Evolutionary conservation across 75 land plant species (phyloP), one percentile per base, ranked within the genome.

Genomic region (Selaginella moellendorffii): DNA sequence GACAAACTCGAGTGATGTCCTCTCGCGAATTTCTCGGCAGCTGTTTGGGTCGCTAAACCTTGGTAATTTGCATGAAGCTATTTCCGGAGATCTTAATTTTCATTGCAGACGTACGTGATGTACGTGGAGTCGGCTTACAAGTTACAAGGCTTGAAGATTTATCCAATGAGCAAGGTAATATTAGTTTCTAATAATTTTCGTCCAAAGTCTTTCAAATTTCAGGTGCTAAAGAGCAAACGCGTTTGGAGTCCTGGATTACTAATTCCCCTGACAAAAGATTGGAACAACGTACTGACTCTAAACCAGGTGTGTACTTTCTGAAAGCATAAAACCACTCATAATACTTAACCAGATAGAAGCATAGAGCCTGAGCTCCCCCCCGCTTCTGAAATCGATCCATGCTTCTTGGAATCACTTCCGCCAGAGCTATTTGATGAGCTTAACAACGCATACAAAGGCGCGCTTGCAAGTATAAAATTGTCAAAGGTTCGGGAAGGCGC

Each of bases 121-220:
- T 91, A 27, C 73, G 97, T 27, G 97, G 97, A 31, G 53, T 88
- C 59, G 97, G 97, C 20, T 71, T 91, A 66, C 91, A 91, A 68
- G 78, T 91, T 30, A 74, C 84, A 24, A 87, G 59, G 75, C 96
- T 91, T 56, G 83, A 91, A 73, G 65, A 52, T 36, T 36, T 14
- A 36, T 36, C 46, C 46, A 36, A 36, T 36, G 46, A 36, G 46
- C 46, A 36, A 5, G 5, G 46, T 5, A 5, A 36, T 36, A 36
- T 36, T 5, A 5, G 14, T 5, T 5, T 5, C 46, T 36, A 36
- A 36, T 14, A 36, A 36, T 36, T 36, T 36, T 36, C 14, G 5
- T 5, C 14, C 14, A 5, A 5, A 5, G 14, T 36, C 14, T 36
- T 36, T 61, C 70, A 68, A 24, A 76, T 71, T 61, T 28, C 60